Conservation (phyloP, 768 basidiomycete genomes). For the Termitomyces sp. region DNA sequence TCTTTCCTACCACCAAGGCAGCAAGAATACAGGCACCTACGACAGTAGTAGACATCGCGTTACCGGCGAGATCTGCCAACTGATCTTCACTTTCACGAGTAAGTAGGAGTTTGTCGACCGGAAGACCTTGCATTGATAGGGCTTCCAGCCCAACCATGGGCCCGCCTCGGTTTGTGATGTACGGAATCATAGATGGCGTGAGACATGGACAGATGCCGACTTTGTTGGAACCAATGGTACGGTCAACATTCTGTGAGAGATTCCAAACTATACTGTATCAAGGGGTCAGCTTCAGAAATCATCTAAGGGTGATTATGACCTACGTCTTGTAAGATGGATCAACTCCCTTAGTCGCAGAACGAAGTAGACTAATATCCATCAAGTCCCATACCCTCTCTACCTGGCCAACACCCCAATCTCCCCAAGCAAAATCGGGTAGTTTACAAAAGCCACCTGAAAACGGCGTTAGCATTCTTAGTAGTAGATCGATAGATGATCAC, state of each 20-base stretch:
- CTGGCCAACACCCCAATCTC: constrained; percentile 89
- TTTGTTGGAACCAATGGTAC: constrained; percentile 77
- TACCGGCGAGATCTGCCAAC: constrained; percentile 90
- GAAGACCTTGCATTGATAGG: constrained; percentile 90
- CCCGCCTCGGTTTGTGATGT: constrained; percentile 92
- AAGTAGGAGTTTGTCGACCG: constrained; percentile 85
- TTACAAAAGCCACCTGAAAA: constrained; percentile 73
- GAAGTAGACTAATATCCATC: constrained; percentile 87
- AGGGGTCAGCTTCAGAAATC: constrained; percentile 7
- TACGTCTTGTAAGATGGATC: constrained; percentile 91
- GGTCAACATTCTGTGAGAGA: constrained; percentile 93
- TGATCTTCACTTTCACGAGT: constrained; percentile 94
- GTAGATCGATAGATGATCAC: constrained; percentile 10
- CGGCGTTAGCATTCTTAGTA: neutral
- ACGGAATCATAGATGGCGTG: constrained; percentile 96
- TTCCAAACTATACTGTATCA: constrained; percentile 82
- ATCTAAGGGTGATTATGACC: constrained; percentile 24
- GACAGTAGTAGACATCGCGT: constrained; percentile 97
- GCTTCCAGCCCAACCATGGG: constrained; percentile 95
- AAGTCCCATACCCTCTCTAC: constrained; percentile 95
- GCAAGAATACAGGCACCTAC: constrained; percentile 88
- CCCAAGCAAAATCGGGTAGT: constrained; percentile 87
- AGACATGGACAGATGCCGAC: constrained; percentile 89
- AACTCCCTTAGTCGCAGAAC: constrained; percentile 73
- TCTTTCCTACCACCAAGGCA: constrained; percentile 66